Evolutionary conservation across 441 rosid species (phyloP), one percentile per base, ranked within the genome.

Genomic region (Cnidoscolus chayamansa): DNA sequence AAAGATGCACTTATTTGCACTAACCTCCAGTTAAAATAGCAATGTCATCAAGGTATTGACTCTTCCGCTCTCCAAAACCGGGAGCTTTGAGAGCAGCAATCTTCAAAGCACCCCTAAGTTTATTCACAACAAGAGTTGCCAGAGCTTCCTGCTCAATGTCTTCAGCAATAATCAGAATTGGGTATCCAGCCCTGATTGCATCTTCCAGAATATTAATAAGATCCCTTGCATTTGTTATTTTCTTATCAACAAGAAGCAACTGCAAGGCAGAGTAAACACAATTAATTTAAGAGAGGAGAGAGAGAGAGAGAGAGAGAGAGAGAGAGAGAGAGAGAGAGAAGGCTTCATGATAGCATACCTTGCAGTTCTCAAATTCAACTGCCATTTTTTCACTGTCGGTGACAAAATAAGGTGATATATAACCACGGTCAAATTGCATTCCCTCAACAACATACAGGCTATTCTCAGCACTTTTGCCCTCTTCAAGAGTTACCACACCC

Each of bases 11-110:
- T 31, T 8, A 48, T 47, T 51, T 67, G 43, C 35, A 58, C 80
- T 58, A n/a, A 90, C 98, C 98, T 83, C 94, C 96, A 2, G 99
- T 92, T 72, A 95, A 80, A 76, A 92, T 85, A 67, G 99, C 98
- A 76, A 95, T 89, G 79, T 95, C 98, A 61, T 95, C 99, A 72
- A 95, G 99, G 80, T 92, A 95, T 72, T 92, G 96, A 81, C 92
- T 92, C 84, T 92, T 92, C 63, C 98, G 91, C 78, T 94, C 97
- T 67, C 98, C 99, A 79, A 92, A 95, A 65, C 98, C 99, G 74
- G 99, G 98, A 80, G 99, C 99, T 76, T 88, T 94, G n/a, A 94
- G 90, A 73, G 99, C 97, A 70, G 98, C 99, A 81, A 94, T 91
- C 82, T 92, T 95, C 77, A 95, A 65, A 63, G 98, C 74, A 25